Evolutionary conservation across 2,329 filamentous ascomycete genomes (phyloP).

Genomic region (Lachnum nothofagi): DNA sequence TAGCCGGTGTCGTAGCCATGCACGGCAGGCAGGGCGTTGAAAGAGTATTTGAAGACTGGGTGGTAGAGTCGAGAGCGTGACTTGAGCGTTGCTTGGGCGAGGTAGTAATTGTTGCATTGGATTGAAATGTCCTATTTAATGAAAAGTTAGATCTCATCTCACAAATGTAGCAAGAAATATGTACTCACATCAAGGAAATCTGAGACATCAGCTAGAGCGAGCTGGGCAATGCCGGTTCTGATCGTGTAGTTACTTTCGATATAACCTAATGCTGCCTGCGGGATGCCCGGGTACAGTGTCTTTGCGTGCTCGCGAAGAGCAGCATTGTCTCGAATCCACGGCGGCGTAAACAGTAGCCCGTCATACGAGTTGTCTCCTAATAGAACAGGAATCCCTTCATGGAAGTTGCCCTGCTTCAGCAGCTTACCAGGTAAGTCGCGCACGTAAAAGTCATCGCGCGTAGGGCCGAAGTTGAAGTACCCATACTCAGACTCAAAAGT

Average conservation of each 20-base stretch:
- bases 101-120: slow-evolving; percentile 45
- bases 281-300: slow-evolving; percentile 18
- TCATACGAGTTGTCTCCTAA: slow-evolving; percentile 40
- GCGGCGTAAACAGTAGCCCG: slow-evolving; percentile 35
- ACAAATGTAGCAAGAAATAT: too few species aligned
- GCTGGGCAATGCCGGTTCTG: slow-evolving; percentile 37
- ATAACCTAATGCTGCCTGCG: too few species aligned
- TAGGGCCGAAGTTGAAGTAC: slow-evolving; percentile 38
- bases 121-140: too few species aligned
- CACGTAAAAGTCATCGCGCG: slow-evolving; percentile 44
- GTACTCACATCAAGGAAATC: too few species aligned
- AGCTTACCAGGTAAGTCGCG: slow-evolving; percentile 42
- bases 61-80: slow-evolving; percentile 40
- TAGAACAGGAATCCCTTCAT: slow-evolving; percentile 42
- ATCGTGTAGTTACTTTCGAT: slow-evolving; percentile 33
- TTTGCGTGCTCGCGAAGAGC: slow-evolving; percentile 7
- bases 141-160: too few species aligned
- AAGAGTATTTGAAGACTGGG: slow-evolving; percentile 49
- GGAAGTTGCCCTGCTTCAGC: slow-evolving; percentile 40
- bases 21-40: slow-evolving; percentile 46
- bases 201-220: too few species aligned
- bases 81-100: slow-evolving; percentile 49
- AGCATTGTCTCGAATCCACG: slow-evolving; percentile 36
- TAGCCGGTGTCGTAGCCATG: slow-evolving; percentile 50
- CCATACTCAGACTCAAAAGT: too few species aligned